Base-by-base conservation (phyloP, 192 early-diverging fungal genomes). In the Coemansia interrupta region DNA sequence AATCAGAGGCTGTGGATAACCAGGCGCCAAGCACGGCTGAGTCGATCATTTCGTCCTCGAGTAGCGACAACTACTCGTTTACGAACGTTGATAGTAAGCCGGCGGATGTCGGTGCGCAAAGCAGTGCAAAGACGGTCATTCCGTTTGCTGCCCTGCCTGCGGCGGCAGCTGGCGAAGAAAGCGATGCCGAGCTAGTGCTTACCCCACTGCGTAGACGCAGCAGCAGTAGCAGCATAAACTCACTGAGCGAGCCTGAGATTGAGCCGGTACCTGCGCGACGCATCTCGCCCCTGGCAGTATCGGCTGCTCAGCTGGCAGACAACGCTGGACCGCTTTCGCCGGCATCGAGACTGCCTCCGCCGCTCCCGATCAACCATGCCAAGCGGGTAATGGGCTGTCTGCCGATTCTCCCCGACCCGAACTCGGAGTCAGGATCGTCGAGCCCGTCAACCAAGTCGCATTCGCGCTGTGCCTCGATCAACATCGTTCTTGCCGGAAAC, bases 381-480 rank as follows among this genome's bases (percentile, higher is more conserved):
- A 63, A 61, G 41, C 64, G 63, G 7, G 41, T 49, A 14, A 17
- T 66, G 7, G 53, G 64, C 20, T 55, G 68, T 17, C 54, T 59
- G 23, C 77, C 70, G 8, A 36, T 36, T 8, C 32, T 36, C 10
- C 2, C 32, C 10, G 32, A 36, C 38, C 68, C 67, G 54, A 58
- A 29, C 22, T 61, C 29, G 36, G 18, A 55, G 5, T 54, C 59
- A n/a, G 65, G 65, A 15, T 19, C 43, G n/a, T 38, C 63, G 1
- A 53, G 54, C 32, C 18, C 32, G 18, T 47, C 46, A 18, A 59
- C 42, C 15, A 68, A 63, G 40, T 62, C 66, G 32, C 75, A 78
- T 36, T 78, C 75, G 18, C 69, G 75, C 48, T 78, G 70, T 44
- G 75, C 75, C 12, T 78, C 75, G 17, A 65, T 59, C 12, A 64